Evolutionary conservation across 257 asterid species (phyloP).

Genomic region (Nicotiana sylvestris): DNA sequence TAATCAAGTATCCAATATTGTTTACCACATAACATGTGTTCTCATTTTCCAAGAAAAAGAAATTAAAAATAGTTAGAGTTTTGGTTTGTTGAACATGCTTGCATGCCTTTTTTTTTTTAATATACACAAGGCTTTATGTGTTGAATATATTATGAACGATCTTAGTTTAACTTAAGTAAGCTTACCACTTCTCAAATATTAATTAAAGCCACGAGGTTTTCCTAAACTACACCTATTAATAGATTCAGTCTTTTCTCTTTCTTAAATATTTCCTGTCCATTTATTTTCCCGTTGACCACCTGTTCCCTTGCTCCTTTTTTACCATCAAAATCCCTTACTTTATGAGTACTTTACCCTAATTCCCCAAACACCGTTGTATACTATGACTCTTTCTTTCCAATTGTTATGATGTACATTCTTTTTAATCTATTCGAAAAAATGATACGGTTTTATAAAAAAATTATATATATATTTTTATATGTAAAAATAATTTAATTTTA

Average conservation of each 20-base stretch:
- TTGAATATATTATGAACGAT: background rate
- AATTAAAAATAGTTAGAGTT: background rate
- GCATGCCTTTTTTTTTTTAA: background rate
- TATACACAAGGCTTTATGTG: background rate
- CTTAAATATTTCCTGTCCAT: background rate
- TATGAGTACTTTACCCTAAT: slow-evolving; percentile 37
- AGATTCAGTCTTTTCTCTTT: background rate
- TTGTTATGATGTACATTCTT: too few species aligned
- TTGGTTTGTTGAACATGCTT: background rate
- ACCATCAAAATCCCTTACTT: slow-evolving; percentile 22
- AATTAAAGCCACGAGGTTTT: background rate
- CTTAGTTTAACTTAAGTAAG: background rate
- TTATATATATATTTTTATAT: background rate
- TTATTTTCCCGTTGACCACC: background rate
- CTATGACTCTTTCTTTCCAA: too few species aligned
- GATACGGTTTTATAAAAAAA: background rate
- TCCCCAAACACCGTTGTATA: slow-evolving; percentile 13
- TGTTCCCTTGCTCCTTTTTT: background rate
- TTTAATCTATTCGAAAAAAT: too few species aligned
- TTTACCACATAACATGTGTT: background rate
- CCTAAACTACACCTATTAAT: background rate
- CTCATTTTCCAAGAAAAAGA: background rate
- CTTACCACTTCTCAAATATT: background rate
- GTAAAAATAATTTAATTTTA: too few species aligned
- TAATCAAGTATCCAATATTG: too few species aligned